These are phyloP conservation scores for Chlamydomonas eustigma DNA, from an alignment of 139 green algal species.

Conservation along the genomic window DNA sequence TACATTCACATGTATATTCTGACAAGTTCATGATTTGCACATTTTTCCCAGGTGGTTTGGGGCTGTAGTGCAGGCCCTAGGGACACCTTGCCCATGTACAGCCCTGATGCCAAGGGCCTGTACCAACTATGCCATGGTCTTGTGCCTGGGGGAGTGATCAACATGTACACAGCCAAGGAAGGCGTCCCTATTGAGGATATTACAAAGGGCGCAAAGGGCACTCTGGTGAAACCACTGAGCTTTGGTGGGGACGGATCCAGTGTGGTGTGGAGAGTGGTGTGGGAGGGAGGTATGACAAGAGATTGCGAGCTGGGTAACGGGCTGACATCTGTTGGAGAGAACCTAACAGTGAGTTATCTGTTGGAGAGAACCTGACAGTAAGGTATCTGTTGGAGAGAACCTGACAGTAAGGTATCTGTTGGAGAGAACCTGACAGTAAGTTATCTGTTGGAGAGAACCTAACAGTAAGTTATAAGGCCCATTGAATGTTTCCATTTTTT, in stretches of 20 bases:
- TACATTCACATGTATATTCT: too few relatives aligned
- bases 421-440: too few relatives aligned
- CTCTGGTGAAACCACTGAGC: not conserved
- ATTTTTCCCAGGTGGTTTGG: conserved; percentile 4
- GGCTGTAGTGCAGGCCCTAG: not conserved
- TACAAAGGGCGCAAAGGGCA: not conserved
- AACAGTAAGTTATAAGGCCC: too few relatives aligned
- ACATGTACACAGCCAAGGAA: conserved; percentile 18
- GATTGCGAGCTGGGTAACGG: conserved; percentile 4
- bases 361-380: not conserved
- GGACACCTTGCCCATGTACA: conserved; percentile 5
- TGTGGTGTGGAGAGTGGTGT: conserved; percentile 19
- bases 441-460: too few relatives aligned
- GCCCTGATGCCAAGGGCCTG: conserved; percentile 13
- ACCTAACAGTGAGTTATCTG: not conserved
- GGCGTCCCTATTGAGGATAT: conserved; percentile 20
- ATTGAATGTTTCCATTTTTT: too few relatives aligned
- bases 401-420: too few relatives aligned
- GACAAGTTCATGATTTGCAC: too few relatives aligned
- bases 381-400: too few relatives aligned
- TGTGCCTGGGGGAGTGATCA: conserved; percentile 17
- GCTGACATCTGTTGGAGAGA: not conserved
- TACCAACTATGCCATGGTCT: conserved; percentile 36
- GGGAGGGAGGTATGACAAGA: not conserved
- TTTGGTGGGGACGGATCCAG: not conserved